Percentiles rank a stretch among this genome's conserved stretches.
These are phyloP conservation scores for Aspergillus carbonarius DNA, from an alignment of 2,329 filamentous ascomycete species.

Conservation along the genomic window DNA sequence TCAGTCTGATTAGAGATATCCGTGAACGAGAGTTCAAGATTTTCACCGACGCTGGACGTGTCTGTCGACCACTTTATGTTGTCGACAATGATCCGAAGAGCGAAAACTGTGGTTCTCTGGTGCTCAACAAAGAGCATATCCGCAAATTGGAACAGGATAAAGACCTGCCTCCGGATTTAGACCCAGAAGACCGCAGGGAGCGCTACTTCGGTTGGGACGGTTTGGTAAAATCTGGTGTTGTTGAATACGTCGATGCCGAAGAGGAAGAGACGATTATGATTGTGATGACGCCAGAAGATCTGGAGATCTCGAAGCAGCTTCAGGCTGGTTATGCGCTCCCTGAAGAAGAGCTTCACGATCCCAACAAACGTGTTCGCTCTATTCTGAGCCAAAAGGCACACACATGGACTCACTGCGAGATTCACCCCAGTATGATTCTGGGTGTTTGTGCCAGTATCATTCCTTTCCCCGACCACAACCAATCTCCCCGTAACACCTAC, in stretches of 20 bases:
- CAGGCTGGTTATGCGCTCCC: slow-evolving; percentile 63
- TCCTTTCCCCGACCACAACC: slow-evolving; percentile 97
- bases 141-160: slow-evolving; percentile 72
- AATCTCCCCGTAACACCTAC: slow-evolving; percentile 98
- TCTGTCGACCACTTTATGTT: slow-evolving; percentile 90
- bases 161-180: slow-evolving; percentile 60
- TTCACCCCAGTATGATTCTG: slow-evolving; percentile 98
- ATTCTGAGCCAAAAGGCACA: slow-evolving; percentile 83
- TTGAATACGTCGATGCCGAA: slow-evolving; percentile 96
- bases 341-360: slow-evolving; percentile 66
- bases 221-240: slow-evolving; percentile 76
- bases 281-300: slow-evolving; percentile 94
- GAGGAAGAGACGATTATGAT: slow-evolving; percentile 99
- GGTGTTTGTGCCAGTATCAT: slow-evolving; percentile 99
- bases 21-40: slow-evolving; percentile 98
- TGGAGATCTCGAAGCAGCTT: slow-evolving; percentile 72
- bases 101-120: slow-evolving; percentile 71
- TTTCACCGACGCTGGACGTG: slow-evolving; percentile 93
- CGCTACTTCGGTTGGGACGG: slow-evolving; percentile 83
- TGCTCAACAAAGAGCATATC: slow-evolving; percentile 83
- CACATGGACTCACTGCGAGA: slow-evolving; percentile 97
- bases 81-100: slow-evolving; percentile 82
- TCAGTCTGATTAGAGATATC: slow-evolving; percentile 93
- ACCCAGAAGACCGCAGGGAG: slow-evolving; percentile 57
- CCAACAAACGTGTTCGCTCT: slow-evolving; percentile 84